phyloP scores from a whole-genome alignment of 140 eudicot species.

The Senecio squalidus region DNA sequence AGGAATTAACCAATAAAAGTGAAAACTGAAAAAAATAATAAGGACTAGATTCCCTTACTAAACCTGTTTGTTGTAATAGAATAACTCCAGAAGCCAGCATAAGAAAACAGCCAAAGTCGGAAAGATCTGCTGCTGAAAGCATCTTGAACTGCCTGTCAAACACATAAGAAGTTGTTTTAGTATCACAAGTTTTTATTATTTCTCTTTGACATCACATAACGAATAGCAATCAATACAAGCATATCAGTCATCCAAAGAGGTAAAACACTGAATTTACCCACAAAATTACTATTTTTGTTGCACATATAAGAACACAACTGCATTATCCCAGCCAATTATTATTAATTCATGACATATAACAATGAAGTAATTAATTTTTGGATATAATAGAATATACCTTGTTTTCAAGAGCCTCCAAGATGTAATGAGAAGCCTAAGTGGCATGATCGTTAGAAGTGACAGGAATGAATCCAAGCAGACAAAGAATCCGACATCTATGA shows the following conservation, averaged over 20 bases:
- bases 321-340: too few relatives aligned
- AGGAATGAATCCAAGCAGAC: slow-evolving; percentile 91
- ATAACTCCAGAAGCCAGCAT: slow-evolving; percentile 64
- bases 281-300: too few relatives aligned
- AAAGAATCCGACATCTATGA: slow-evolving; percentile 80
- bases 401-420: slow-evolving; percentile 57
- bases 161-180: slow-evolving; percentile 25
- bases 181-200: not conserved
- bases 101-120: slow-evolving; percentile 81
- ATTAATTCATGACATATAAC: too few relatives aligned
- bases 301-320: too few relatives aligned
- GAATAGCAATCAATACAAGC: not conserved
- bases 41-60: slow-evolving; percentile 40
- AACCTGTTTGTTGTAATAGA: slow-evolving; percentile 86
- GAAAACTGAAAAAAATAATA: not conserved
- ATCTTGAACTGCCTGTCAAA: slow-evolving; percentile 81
- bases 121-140: slow-evolving; percentile 84
- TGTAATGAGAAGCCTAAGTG: slow-evolving; percentile 56
- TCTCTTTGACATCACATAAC: not conserved
- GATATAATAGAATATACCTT: slow-evolving; percentile 46
- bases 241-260: not conserved
- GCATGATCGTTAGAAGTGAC: slow-evolving; percentile 88
- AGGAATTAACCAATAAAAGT: slow-evolving; percentile 9
- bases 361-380: too few relatives aligned
- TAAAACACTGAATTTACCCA: too few relatives aligned